A percentile compares a stretch with the other conserved stretches of the same genome.
phyloP scores from a whole-genome alignment of 1,139 yeast species.

The Sugiyamaella pinicola region DNA sequence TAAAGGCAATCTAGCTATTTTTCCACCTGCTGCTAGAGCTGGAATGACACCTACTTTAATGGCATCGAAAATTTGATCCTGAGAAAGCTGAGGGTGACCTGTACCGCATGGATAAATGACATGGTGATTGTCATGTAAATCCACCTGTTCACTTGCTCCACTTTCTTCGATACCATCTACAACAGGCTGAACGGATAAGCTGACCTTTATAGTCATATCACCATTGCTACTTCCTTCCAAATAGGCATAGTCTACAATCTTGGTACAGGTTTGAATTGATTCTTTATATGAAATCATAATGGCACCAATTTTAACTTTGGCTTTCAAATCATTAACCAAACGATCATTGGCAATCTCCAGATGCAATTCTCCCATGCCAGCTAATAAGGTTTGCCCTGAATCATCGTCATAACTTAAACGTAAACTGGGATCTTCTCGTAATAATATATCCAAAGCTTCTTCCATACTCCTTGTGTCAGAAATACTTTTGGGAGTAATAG shows the following conservation, averaged over 20 bases:
- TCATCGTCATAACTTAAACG: conserved; percentile 74
- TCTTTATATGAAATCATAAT: conserved; percentile 91
- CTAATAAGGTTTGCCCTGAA: conserved; percentile 78
- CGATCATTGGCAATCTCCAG: conserved; percentile 84
- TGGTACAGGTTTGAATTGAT: conserved; percentile 45
- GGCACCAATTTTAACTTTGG: conserved; percentile 75
- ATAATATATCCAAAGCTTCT: conserved; percentile 61
- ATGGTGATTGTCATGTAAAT: conserved; percentile 43
- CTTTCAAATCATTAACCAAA: conserved; percentile 75
- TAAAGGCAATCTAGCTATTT: conserved; percentile 60
- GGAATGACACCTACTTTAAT: conserved; percentile 53
- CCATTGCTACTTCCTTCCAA: conserved; percentile 31
- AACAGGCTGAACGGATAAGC: conserved; percentile 56
- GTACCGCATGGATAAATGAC: conserved; percentile 42
- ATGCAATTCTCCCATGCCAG: conserved; percentile 97
- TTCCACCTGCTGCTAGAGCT: conserved; percentile 79
- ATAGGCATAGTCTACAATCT: conserved; percentile 35
- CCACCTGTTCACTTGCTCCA: conserved; percentile 28
- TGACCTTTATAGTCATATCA: conserved; percentile 37
- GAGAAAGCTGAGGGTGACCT: conserved; percentile 20
- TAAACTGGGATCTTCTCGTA: conserved; percentile 84
- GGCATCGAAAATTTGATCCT: conserved; percentile 39
- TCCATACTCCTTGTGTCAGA: conserved; percentile 77
- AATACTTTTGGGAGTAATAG: conserved; percentile 73
- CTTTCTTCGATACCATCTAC: conserved; percentile 46